Evolutionary conservation across 148 eudicot species (phyloP).

Genomic region (Rhododendron simsii): DNA sequence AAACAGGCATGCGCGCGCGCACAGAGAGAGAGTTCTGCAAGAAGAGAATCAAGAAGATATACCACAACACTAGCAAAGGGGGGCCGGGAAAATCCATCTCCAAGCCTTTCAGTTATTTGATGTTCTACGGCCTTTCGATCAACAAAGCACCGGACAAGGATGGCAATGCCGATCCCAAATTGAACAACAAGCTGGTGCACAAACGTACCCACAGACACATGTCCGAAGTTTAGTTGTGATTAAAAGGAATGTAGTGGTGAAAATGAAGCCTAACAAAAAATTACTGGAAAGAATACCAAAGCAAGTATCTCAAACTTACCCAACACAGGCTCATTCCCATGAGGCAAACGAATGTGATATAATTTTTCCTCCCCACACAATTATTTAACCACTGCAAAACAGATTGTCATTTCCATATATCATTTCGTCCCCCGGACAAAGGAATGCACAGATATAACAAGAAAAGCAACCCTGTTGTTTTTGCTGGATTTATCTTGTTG

Average conservation of each 20-base stretch:
- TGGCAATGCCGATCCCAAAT: conserved; percentile 75
- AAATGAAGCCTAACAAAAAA: background rate
- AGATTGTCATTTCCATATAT: conserved; percentile 10
- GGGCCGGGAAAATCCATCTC: conserved; percentile 83
- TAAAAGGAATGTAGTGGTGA: background rate
- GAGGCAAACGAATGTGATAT: conserved; percentile 71
- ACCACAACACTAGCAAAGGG: conserved; percentile 91
- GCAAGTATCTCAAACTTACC: conserved; percentile 45
- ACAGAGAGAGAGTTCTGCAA: background rate
- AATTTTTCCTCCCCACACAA: conserved; percentile 90
- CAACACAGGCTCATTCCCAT: conserved; percentile 86
- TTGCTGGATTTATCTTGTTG: background rate
- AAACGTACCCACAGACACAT: conserved; percentile 6
- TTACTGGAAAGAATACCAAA: background rate
- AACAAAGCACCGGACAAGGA: conserved; percentile 81
- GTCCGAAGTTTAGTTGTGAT: background rate
- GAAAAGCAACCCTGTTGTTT: background rate
- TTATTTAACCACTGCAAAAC: conserved; percentile 91
- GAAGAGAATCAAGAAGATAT: conserved; percentile 12
- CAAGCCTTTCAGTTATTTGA: conserved; percentile 72
- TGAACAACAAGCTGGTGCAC: conserved; percentile 65
- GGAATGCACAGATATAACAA: background rate
- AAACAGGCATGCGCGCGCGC: background rate
- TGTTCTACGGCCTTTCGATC: conserved; percentile 46
- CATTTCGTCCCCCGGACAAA: background rate